Evolutionary conservation across 179 eudicot species (phyloP).

Genomic region (Beta macrorhiza): DNA sequence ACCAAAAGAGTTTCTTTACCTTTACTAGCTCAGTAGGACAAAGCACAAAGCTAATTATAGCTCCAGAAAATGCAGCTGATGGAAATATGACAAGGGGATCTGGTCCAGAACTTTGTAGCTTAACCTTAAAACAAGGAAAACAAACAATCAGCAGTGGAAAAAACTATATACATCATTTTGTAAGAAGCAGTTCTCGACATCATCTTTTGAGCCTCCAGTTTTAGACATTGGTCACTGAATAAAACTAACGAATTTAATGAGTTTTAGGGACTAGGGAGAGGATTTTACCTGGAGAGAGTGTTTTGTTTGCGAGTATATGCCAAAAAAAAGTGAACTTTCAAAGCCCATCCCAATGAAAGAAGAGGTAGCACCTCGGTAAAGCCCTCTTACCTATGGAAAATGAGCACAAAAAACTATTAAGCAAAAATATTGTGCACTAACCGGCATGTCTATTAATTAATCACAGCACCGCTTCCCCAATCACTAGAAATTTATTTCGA

Average conservation of each 20-base stretch:
- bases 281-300: conserved; percentile 63
- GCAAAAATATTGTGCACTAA: background rate
- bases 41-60: conserved; percentile 70
- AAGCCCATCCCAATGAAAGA: conserved; percentile 87
- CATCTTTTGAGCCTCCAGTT: background rate
- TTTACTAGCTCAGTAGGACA: conserved; percentile 88
- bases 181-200: background rate
- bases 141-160: background rate
- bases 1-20: conserved; percentile 37
- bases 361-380: conserved; percentile 89
- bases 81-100: conserved; percentile 64
- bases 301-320: conserved; percentile 86
- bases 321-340: conserved; percentile 93
- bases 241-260: background rate
- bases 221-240: background rate
- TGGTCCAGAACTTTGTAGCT: conserved; percentile 54
- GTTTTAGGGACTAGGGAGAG: background rate
- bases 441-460: background rate
- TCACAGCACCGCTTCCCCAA: background rate
- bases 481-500: background rate
- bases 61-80: conserved; percentile 75
- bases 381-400: conserved; percentile 75
- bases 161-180: background rate
- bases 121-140: conserved; percentile 42
- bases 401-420: conserved; percentile 12